These are phyloP conservation scores for Peterozyma toletana DNA, from an alignment of 805 yeast species.

Conservation along the genomic window DNA sequence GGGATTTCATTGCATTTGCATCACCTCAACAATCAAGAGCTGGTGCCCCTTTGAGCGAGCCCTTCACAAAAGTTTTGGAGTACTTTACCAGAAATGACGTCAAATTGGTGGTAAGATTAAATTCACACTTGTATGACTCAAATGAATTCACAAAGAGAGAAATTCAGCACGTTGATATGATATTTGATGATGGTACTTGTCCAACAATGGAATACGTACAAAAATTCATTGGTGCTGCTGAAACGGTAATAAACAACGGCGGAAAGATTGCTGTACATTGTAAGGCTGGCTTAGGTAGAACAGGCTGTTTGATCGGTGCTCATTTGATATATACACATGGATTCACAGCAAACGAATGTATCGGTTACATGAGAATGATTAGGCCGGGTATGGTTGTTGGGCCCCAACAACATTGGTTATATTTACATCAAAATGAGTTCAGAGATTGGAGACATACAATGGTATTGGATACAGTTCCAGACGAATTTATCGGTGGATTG, in stretches of 20 bases:
- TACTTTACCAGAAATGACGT: conserved; percentile 71
- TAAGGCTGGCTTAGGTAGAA: conserved; percentile 96
- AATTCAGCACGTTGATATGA: conserved; percentile 89
- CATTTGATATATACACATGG: conserved; percentile 94
- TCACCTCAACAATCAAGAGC: conserved; percentile 74
- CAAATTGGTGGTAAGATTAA: conserved; percentile 83
- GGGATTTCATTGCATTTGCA: conserved; percentile 95
- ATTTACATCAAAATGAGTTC: conserved; percentile 91
- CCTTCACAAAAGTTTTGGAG: conserved; percentile 74
- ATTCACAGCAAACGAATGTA: conserved; percentile 94
- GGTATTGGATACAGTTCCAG: conserved; percentile 66
- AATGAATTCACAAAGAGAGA: conserved; percentile 75
- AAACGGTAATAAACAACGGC: conserved; percentile 74
- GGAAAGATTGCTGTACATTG: conserved; percentile 99
- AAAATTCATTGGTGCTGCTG: conserved; percentile 92
- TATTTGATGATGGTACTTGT: conserved; percentile 97
- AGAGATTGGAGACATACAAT: conserved; percentile 94
- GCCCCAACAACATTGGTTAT: conserved; percentile 98
- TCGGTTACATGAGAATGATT: conserved; percentile 91
- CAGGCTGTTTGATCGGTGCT: conserved; percentile 97
- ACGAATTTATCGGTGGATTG: conserved; percentile 60
- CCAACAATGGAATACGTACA: conserved; percentile 92
- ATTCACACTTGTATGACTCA: conserved; percentile 85
- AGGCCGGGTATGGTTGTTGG: conserved; percentile 99
- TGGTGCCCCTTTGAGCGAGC: conserved; percentile 54